These are phyloP conservation scores for Synchytrium microbalum DNA, from an alignment of 371 early-diverging fungal species.

Conservation along the genomic window DNA sequence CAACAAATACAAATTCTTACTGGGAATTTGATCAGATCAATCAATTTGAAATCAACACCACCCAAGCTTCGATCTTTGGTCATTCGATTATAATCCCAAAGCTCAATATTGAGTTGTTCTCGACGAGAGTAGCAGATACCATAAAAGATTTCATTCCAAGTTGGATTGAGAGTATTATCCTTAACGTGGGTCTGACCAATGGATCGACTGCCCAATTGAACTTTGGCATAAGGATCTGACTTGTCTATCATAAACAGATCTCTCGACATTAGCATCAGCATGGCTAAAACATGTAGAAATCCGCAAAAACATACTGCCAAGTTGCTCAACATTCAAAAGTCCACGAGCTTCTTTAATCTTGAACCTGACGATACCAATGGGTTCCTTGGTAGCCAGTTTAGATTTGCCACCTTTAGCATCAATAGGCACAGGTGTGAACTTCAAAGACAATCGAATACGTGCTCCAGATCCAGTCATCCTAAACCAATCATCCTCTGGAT, in stretches of 20 bases:
- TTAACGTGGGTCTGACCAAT: constrained; percentile 34
- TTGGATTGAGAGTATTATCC: constrained; percentile 39
- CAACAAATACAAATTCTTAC: neutral
- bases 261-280: neutral
- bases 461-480: constrained; percentile 18
- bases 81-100: constrained; percentile 21
- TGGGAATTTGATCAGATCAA: neutral
- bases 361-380: constrained; percentile 27
- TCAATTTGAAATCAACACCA: neutral
- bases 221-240: constrained; percentile 39
- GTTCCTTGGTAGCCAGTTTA: constrained; percentile 14
- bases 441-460: constrained; percentile 17
- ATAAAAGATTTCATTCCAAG: constrained; percentile 42
- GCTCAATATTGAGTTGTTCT: constrained; percentile 23
- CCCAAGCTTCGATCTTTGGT: constrained; percentile 25
- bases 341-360: constrained; percentile 29
- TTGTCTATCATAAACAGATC: constrained; percentile 15
- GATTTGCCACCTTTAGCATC: constrained; percentile 2
- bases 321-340: constrained; percentile 25
- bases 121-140: constrained; percentile 22
- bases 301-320: constrained; percentile 13
- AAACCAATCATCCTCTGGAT: constrained; percentile 29
- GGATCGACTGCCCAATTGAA: constrained; percentile 19
- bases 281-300: neutral
- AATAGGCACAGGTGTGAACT: constrained; percentile 26